A percentile compares a stretch with the other conserved stretches of the same genome.
phyloP scores from a whole-genome alignment of 164 flowering plant species.

The Magnolia sinica region DNA sequence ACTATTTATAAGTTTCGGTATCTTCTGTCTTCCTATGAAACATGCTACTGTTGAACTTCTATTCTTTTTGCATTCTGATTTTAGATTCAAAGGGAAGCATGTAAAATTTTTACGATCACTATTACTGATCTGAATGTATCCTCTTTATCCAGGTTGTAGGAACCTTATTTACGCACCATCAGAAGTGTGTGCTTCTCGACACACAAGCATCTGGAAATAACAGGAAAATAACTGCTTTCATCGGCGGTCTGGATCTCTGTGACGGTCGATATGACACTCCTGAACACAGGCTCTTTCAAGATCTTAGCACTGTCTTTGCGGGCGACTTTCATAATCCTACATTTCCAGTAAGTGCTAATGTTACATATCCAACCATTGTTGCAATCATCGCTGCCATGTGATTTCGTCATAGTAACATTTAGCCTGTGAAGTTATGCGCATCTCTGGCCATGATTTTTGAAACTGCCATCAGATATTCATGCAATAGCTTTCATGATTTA shows the following conservation, averaged over 20 bases:
- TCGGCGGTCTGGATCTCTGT: conserved; percentile 82
- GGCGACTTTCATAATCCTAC: conserved; percentile 77
- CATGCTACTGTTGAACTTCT: too few relatives aligned
- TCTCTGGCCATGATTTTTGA: not conserved
- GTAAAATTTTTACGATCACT: not conserved
- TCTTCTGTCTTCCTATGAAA: too few relatives aligned
- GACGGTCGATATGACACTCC: conserved; percentile 91
- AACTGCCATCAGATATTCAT: not conserved
- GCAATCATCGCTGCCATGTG: not conserved
- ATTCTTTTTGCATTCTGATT: too few relatives aligned
- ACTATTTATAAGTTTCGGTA: too few relatives aligned
- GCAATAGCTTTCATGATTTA: not conserved
- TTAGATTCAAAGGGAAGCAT: not conserved
- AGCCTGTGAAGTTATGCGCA: not conserved
- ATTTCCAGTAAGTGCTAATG: conserved; percentile 44
- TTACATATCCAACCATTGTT: not conserved
- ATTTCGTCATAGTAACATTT: not conserved
- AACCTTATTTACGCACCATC: conserved; percentile 80
- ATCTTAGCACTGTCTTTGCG: conserved; percentile 58
- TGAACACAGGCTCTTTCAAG: conserved; percentile 63
- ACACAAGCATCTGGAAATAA: conserved; percentile 63
- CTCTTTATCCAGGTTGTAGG: conserved; percentile 67
- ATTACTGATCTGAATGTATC: not conserved
- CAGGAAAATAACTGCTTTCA: conserved; percentile 66
- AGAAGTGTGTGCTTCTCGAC: conserved; percentile 78